phyloP scores from a whole-genome alignment of 2,329 filamentous ascomycete species.

The Macrophomina pseudophaseolina region DNA sequence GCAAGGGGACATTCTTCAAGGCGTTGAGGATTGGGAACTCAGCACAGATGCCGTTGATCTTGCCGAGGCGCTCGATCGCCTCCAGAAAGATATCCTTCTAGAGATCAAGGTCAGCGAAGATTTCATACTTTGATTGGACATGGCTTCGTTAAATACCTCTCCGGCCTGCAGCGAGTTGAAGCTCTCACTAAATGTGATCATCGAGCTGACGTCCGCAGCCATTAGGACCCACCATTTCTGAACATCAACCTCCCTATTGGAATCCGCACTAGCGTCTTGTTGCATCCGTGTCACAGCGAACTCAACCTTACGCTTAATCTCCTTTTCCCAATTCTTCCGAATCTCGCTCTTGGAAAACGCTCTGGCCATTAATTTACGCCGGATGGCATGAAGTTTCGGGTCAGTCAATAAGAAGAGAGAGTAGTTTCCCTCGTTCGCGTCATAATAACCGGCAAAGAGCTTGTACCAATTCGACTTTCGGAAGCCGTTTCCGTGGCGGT shows the following conservation, averaged over 20 bases:
- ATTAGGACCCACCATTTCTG: conserved; percentile 48
- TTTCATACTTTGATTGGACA: conserved; percentile 44
- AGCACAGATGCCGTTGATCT: conserved; percentile 31
- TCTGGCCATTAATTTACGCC: background rate
- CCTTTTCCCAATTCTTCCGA: background rate
- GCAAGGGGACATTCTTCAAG: conserved; percentile 38
- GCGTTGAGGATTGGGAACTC: conserved; percentile 38
- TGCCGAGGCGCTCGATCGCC: background rate
- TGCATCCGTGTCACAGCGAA: conserved; percentile 42
- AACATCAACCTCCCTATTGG: conserved; percentile 41
- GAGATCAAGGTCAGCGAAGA: conserved; percentile 37
- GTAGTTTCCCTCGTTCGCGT: conserved; percentile 26
- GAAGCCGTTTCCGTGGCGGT: background rate
- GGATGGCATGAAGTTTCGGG: background rate
- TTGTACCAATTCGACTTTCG: background rate
- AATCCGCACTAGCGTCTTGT: conserved; percentile 28
- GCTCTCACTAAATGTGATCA: conserved; percentile 47
- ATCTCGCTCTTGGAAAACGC: background rate
- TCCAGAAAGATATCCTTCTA: conserved; percentile 11
- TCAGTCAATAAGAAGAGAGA: conserved; percentile 23
- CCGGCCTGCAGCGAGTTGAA: conserved; percentile 47
- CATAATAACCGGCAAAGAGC: background rate
- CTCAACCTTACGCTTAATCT: conserved; percentile 35
- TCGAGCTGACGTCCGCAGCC: conserved; percentile 45
- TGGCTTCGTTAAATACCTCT: conserved; percentile 47